Conservation (phyloP, 2,329 filamentous ascomycete genomes). For the Hymenoscyphus infarciens region DNA sequence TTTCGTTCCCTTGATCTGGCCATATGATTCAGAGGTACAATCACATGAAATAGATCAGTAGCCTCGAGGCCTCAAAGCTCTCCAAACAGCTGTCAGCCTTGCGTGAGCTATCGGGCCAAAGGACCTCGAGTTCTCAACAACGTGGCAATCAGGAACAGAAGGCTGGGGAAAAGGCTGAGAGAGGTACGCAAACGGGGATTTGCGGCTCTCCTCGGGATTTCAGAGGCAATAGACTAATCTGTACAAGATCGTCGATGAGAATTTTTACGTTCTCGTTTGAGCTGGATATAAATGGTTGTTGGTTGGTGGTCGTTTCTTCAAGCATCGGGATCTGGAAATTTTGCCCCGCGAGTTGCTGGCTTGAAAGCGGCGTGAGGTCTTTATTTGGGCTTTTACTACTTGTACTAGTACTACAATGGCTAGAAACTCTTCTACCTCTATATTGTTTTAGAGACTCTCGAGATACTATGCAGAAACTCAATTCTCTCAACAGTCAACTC, state of each 20-base stretch:
- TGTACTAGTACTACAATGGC: no score
- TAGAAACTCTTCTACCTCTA: background rate
- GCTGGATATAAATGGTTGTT: background rate
- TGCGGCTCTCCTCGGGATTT: background rate
- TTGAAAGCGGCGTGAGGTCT: background rate
- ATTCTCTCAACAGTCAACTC: background rate
- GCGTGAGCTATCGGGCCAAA: background rate
- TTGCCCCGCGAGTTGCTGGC: background rate
- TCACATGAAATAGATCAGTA: background rate
- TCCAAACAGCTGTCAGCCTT: background rate
- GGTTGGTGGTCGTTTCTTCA: background rate
- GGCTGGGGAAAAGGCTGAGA: background rate
- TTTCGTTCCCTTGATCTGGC: background rate
- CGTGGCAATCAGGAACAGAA: conserved; percentile 2
- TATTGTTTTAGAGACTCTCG: background rate
- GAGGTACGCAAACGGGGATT: background rate
- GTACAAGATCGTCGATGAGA: background rate
- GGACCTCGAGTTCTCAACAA: background rate
- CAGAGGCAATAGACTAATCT: background rate
- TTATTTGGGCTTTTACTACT: background rate
- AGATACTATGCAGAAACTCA: no score
- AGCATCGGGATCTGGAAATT: background rate
- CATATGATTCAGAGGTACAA: background rate
- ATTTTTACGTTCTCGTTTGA: background rate
- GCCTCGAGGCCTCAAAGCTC: background rate